Evolutionary conservation across 169 alveolate genomes (phyloP).

Genomic region (Plasmodium coatneyi): DNA sequence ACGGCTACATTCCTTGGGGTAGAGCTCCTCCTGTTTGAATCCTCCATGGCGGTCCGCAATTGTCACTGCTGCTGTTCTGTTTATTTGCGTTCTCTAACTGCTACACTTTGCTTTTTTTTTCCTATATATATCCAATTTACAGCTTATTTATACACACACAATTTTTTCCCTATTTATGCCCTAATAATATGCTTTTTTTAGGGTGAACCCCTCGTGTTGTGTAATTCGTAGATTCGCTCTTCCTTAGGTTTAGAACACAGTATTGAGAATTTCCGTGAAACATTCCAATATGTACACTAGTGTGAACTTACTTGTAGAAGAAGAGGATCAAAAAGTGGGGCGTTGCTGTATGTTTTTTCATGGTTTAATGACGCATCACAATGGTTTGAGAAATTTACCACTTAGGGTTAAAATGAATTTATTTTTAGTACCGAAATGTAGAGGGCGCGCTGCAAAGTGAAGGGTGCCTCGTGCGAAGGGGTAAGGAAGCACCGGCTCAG

Average conservation of each 20-base stretch:
- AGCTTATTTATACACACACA: background rate
- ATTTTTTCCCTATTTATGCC: background rate
- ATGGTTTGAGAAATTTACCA: background rate
- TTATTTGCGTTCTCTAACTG: background rate
- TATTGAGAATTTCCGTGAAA: background rate
- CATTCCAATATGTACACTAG: background rate
- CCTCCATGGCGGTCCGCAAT: background rate
- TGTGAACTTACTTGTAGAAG: background rate
- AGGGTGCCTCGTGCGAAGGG: background rate
- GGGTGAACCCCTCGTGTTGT: background rate
- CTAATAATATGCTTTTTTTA: background rate
- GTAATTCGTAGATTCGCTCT: background rate
- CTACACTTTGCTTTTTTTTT: slow-evolving; percentile 6
- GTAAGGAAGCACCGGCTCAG: background rate
- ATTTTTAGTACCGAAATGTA: background rate
- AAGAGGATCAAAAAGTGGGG: background rate
- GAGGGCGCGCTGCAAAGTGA: background rate
- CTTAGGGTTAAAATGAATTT: background rate
- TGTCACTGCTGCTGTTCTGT: background rate
- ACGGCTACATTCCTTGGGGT: slow-evolving; percentile 44
- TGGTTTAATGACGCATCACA: background rate
- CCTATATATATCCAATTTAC: background rate
- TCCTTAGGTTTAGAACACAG: background rate
- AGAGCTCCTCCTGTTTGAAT: background rate
- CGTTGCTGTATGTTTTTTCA: background rate